A percentile compares a stretch with the other conserved stretches of the same genome.
Evolutionary conservation across 2,329 filamentous ascomycete species (phyloP).

Genomic region (Pseudogymnoascus sp.): DNA sequence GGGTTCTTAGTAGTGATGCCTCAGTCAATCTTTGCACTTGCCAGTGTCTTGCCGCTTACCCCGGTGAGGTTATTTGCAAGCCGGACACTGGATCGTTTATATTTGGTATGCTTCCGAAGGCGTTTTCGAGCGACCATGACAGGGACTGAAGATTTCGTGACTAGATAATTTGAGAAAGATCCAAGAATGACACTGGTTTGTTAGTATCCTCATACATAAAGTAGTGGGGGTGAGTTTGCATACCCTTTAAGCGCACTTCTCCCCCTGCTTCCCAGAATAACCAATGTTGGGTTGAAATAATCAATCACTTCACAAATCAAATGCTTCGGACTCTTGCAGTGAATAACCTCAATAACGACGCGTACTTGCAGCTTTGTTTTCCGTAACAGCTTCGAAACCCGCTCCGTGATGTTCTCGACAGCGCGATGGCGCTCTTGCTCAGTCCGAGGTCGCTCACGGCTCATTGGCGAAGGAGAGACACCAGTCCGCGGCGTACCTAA

Average conservation of each 20-base stretch:
- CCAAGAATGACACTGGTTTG: constrained; percentile 72
- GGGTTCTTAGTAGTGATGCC: not conserved
- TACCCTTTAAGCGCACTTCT: constrained; percentile 90
- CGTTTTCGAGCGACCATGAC: constrained; percentile 97
- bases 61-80: constrained; percentile 77
- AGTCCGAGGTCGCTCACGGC: constrained; percentile 48
- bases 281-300: constrained; percentile 79
- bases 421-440: constrained; percentile 77
- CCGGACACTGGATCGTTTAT: constrained; percentile 61
- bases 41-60: constrained; percentile 58
- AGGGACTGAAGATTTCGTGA: constrained; percentile 91
- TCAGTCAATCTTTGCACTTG: constrained; percentile 64
- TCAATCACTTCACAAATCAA: constrained; percentile 97
- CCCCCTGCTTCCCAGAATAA: constrained; percentile 86
- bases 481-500: constrained; percentile 19
- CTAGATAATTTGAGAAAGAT: constrained; percentile 94
- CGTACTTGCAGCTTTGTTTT: constrained; percentile 90
- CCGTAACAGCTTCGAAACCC: constrained; percentile 75
- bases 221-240: constrained; percentile 16
- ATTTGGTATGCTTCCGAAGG: constrained; percentile 77
- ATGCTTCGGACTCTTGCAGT: constrained; percentile 96
- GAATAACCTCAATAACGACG: constrained; percentile 90
- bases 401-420: constrained; percentile 75
- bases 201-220: not conserved
- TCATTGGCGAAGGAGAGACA: constrained; percentile 24